These are phyloP conservation scores for Nothophaeocryptopus gaeumannii DNA, from an alignment of 2,329 filamentous ascomycete species.

Conservation along the genomic window DNA sequence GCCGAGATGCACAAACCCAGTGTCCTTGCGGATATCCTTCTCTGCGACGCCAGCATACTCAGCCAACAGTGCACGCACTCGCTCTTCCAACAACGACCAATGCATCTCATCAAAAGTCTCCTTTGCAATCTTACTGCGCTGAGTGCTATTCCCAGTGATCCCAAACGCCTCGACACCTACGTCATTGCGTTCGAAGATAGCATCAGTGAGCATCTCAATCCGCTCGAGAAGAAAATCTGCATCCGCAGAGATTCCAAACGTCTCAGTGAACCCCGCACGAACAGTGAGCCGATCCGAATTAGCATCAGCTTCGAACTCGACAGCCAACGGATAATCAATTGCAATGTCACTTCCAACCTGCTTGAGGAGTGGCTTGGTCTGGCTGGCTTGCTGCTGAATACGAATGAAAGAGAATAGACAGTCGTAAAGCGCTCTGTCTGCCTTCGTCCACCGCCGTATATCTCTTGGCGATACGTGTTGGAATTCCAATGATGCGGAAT, in stretches of 20 bases:
- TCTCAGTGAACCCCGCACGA: constrained; percentile 8
- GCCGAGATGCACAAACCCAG: constrained; percentile 17
- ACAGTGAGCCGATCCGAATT: constrained; percentile 10
- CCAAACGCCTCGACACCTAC: not conserved
- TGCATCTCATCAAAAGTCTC: constrained; percentile 3
- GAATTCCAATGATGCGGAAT: constrained; percentile 12
- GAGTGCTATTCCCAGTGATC: not conserved
- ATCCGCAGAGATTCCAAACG: constrained; percentile 1
- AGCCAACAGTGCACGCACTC: constrained; percentile 6
- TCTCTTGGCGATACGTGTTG: constrained; percentile 15
- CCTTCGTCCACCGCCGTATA: constrained; percentile 14
- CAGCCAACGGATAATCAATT: constrained; percentile 17
- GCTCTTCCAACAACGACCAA: constrained; percentile 10
- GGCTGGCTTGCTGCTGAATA: not conserved
- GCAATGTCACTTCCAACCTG: constrained; percentile 8
- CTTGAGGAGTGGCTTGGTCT: constrained; percentile 1
- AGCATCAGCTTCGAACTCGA: constrained; percentile 13
- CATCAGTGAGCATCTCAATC: constrained; percentile 13
- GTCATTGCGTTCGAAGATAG: constrained; percentile 6
- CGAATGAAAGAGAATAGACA: constrained; percentile 16
- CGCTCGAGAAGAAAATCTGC: constrained; percentile 9
- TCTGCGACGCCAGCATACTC: constrained; percentile 4
- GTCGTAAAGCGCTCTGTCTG: constrained; percentile 17
- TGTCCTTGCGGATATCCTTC: constrained; percentile 11
- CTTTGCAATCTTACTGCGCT: not conserved